Percentiles rank a stretch among this genome's conserved stretches.
These are phyloP conservation scores for Mycena sp. DNA, from an alignment of 1,284 basidiomycete genomes.

Conservation along the genomic window DNA sequence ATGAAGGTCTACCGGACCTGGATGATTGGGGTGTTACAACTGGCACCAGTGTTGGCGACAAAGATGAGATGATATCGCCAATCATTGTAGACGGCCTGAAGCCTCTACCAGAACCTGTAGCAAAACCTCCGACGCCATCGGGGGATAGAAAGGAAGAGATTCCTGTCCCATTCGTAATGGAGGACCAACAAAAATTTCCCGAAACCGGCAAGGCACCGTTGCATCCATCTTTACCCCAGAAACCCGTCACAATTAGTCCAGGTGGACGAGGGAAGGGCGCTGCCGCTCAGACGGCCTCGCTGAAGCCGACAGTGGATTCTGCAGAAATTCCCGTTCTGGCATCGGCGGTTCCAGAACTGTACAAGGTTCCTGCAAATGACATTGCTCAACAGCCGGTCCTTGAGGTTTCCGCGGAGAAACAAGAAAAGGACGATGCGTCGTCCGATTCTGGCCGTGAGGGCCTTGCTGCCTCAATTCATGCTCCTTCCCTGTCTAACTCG, in stretches of 20 bases:
- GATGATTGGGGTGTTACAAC: constrained; percentile 80
- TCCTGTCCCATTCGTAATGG: constrained; percentile 24
- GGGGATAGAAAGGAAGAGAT: constrained; percentile 12
- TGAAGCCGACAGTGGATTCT: constrained; percentile 16
- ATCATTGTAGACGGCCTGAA: constrained; percentile 72
- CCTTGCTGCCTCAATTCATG: constrained; percentile 42
- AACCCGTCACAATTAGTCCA: no score
- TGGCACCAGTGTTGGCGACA: constrained; percentile 27
- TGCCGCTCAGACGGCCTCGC: no score
- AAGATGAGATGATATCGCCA: constrained; percentile 65
- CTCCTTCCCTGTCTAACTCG: constrained; percentile 21
- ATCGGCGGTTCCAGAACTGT: constrained; percentile 1
- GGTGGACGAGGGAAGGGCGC: no score
- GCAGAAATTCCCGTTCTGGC: constrained; percentile 5
- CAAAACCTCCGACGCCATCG: constrained; percentile 25
- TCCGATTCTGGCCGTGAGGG: constrained; percentile 33
- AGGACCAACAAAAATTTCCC: constrained; percentile 26
- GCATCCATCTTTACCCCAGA: constrained; percentile 60
- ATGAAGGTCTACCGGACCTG: constrained; percentile 81
- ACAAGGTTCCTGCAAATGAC: constrained; percentile 27
- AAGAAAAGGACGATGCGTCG: constrained; percentile 7
- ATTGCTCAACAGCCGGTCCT: neutral
- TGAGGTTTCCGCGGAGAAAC: neutral
- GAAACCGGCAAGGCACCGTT: constrained; percentile 32
- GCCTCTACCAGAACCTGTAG: constrained; percentile 62